Evolutionary conservation across 2,329 filamentous ascomycete species (phyloP).

Genomic region (Cercospora sp.): DNA sequence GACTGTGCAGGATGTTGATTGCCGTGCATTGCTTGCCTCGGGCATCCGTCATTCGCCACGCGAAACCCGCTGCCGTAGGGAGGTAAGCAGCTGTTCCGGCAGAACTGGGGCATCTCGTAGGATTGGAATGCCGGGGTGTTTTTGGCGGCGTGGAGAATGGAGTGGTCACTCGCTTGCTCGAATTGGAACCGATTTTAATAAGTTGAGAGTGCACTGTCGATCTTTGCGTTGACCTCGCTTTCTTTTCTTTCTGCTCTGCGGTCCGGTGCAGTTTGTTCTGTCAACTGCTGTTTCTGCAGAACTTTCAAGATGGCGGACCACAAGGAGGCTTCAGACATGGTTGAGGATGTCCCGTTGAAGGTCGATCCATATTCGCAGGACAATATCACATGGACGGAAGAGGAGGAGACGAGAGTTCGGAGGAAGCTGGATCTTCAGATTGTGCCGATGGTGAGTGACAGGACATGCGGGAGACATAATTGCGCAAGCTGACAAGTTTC

Average conservation of each 20-base stretch:
- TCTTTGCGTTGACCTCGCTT: background rate
- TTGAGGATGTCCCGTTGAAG: constrained; percentile 12
- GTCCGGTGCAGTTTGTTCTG: background rate
- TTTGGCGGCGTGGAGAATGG: background rate
- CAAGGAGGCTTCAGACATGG: constrained; percentile 7
- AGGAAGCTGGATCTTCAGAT: constrained; percentile 58
- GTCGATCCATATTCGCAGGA: constrained; percentile 6
- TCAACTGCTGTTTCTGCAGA: background rate
- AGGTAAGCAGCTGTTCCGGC: background rate
- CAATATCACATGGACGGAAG: constrained; percentile 25
- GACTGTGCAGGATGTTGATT: background rate
- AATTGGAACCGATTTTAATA: background rate
- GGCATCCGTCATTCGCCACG: constrained; percentile 4
- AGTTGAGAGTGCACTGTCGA: background rate
- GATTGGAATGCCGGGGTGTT: background rate
- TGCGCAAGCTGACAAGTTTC: background rate
- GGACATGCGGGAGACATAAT: background rate
- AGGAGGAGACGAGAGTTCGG: constrained; percentile 49
- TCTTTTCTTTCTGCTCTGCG: background rate
- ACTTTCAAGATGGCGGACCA: constrained; percentile 17
- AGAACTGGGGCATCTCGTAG: background rate
- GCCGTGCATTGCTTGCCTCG: background rate
- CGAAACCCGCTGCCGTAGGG: background rate
- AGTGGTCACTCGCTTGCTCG: background rate
- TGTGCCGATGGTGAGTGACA: constrained; percentile 53